These are phyloP conservation scores for Moesziomyces parantarcticus DNA, from an alignment of 1,284 basidiomycete species.

Conservation along the genomic window DNA sequence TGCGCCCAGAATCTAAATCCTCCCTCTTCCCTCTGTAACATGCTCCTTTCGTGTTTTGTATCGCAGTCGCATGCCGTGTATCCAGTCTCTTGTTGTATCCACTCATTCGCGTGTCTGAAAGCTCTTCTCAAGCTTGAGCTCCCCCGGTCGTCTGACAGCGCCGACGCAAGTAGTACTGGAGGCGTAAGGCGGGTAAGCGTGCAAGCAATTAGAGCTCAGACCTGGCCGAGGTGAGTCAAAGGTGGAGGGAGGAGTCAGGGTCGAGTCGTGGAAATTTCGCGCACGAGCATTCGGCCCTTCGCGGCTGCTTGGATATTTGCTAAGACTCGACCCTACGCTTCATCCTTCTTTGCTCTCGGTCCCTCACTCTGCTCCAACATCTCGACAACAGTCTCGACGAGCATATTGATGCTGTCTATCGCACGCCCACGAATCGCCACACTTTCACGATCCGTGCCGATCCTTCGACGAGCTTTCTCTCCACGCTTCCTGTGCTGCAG, in stretches of 20 bases:
- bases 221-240: not conserved
- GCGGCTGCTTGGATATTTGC: slow-evolving; percentile 8
- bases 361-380: not conserved
- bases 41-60: not conserved
- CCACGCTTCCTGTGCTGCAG: not conserved
- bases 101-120: not conserved
- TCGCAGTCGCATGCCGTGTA: not conserved
- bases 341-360: not conserved
- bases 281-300: slow-evolving; percentile 4
- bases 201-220: no score
- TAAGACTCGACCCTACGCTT: slow-evolving; percentile 6
- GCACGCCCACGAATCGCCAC: not conserved
- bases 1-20: slow-evolving; percentile 31
- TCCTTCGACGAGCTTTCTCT: not conserved
- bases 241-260: not conserved
- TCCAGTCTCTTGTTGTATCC: not conserved
- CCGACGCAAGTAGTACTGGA: no score
- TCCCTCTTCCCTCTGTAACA: not conserved
- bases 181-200: no score
- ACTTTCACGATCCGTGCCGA: no score
- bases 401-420: not conserved
- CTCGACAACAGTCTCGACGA: not conserved
- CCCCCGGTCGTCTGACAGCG: no score
- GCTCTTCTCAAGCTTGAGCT: no score
- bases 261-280: not conserved